Conservation (phyloP, 495 filamentous ascomycete species). For the Glarea lozoyensis region DNA sequence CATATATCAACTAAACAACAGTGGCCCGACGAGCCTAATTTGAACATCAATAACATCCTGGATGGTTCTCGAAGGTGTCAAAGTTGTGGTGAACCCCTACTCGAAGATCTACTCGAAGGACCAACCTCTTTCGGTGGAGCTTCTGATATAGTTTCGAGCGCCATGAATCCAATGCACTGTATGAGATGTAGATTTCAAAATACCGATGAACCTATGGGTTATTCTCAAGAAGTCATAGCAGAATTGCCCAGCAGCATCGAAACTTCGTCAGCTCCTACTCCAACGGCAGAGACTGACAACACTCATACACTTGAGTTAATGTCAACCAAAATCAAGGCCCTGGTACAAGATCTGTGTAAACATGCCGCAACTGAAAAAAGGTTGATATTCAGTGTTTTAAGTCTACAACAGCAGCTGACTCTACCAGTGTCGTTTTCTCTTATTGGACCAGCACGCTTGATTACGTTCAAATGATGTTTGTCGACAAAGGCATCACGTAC, state of each 20-base stretch:
- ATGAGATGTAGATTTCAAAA: not conserved
- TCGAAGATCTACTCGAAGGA: not conserved
- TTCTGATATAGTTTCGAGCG: not conserved
- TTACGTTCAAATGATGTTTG: conserved; percentile 1
- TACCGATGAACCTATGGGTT: not conserved
- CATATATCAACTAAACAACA: too few species aligned
- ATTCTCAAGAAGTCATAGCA: not conserved
- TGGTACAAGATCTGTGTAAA: not conserved
- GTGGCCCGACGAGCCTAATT: conserved; percentile 2
- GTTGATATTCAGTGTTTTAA: too few species aligned
- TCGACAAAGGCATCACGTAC: not conserved
- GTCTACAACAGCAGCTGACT: too few species aligned
- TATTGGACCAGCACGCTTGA: conserved; percentile 8
- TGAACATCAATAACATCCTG: not conserved
- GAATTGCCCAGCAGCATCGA: not conserved
- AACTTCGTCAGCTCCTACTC: not conserved
- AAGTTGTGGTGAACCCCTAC: not conserved
- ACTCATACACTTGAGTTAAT: not conserved
- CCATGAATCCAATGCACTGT: not conserved
- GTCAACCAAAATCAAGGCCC: not conserved
- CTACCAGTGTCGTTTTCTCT: not conserved
- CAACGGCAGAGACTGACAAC: not conserved
- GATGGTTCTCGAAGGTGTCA: not conserved
- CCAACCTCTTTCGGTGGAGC: not conserved
- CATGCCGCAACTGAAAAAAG: not conserved